Evolutionary conservation across 2,329 filamentous ascomycete genomes (phyloP).

Genomic region (Talaromyces sp.): DNA sequence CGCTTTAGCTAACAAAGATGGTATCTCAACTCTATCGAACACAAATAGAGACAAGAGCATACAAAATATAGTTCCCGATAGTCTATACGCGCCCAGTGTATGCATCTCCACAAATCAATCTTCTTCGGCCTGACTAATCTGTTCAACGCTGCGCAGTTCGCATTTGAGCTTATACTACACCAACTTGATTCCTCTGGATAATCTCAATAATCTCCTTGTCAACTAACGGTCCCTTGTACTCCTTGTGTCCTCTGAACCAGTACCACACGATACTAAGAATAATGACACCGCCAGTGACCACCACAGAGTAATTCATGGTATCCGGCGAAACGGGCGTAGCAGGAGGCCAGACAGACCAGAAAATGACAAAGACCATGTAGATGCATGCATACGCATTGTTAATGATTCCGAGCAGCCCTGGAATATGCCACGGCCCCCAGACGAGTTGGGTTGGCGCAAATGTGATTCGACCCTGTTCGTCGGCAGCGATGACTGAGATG

Average conservation of each 20-base stretch:
- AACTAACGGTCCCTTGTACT: constrained; percentile 26
- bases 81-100: not conserved
- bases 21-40: constrained; percentile 1
- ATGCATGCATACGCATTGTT: constrained; percentile 55
- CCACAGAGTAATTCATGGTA: constrained; percentile 50
- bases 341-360: constrained; percentile 54
- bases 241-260: constrained; percentile 36
- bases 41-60: not conserved
- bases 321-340: constrained; percentile 29
- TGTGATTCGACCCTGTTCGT: constrained; percentile 21
- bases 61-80: not conserved
- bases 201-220: constrained; percentile 17
- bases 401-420: constrained; percentile 49
- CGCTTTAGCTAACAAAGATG: not conserved
- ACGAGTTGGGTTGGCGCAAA: constrained; percentile 32
- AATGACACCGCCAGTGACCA: constrained; percentile 46
- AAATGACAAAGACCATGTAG: constrained; percentile 55
- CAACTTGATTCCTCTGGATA: constrained; percentile 7
- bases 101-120: not conserved
- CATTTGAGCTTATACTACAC: not conserved
- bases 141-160: not conserved
- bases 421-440: constrained; percentile 58
- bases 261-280: constrained; percentile 46
- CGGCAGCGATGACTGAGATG: not conserved
- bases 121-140: not conserved